Evolutionary conservation across 1,139 yeast genomes (phyloP), one percentile per base, ranked within the genome.

Genomic region (Pichia sp.): DNA sequence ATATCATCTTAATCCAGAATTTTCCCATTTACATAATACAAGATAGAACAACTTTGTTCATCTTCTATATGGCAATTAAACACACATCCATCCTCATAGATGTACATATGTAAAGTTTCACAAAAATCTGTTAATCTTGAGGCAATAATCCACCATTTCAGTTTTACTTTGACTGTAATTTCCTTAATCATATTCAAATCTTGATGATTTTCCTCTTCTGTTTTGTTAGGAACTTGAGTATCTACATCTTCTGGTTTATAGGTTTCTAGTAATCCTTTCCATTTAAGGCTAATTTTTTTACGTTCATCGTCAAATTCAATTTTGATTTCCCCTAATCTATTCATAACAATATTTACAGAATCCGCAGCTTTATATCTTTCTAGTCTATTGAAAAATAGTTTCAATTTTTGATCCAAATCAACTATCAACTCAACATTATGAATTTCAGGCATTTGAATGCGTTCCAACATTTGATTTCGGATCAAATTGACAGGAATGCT

Each of bases 131-230:
- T 74, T 23, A 80, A 67, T 53, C 64, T 70, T 4, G 78, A 68
- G 0, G 82, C 82, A 59, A 73, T 59, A 47, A 68, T 74, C 85
- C 85, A 80, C 56, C 79, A 82, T 50, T 65, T 67, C 26, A 78
- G 60, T 51, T 66, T 68, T 22, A 80, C 74, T 22, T 66, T 61
- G 11, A 78, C 65, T 29, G 66, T 69, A 40, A 66, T 63, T 61
- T 42, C 57, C 36, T 12, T 64, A 66, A 54, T 49, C 48, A 51
- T 41, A 26, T 52, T 55, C 12, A 51, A 38, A 29, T 53, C 55
- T 16, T 22, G 25, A 22, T 10, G 4, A 9, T 28, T 8, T 9
- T 32, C 16, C 11, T 32, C 8, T 27, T 25, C 20, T 9, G 25
- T 8, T 25, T 27, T 24, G 16, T 22, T 35, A 9, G 23, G 16